A percentile compares a stretch with the other conserved stretches of the same genome.
Conservation (phyloP, 2,329 filamentous ascomycete species). For the Curvularia spicifera region DNA sequence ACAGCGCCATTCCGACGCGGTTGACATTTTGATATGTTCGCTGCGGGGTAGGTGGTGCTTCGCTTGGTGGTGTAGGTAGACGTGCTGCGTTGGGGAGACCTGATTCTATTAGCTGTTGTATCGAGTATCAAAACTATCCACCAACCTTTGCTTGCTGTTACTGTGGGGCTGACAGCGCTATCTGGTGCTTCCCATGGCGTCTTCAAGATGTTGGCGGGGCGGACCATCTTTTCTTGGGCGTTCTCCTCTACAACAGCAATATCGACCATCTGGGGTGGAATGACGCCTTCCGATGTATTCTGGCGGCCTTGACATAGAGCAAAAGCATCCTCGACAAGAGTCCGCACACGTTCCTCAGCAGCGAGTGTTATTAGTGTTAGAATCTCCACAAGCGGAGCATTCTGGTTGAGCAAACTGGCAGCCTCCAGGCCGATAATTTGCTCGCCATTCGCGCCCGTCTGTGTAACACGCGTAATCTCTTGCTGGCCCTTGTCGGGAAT, state of each 20-base stretch:
- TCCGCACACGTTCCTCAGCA: conserved; percentile 77
- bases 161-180: conserved; percentile 61
- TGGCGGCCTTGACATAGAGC: conserved; percentile 74
- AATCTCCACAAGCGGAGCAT: conserved; percentile 79
- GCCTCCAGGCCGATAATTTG: conserved; percentile 62
- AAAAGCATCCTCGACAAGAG: conserved; percentile 78
- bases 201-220: conserved; percentile 47
- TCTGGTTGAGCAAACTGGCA: conserved; percentile 70
- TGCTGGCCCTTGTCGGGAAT: conserved; percentile 42
- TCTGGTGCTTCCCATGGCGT: conserved; percentile 54
- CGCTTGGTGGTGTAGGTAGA: conserved; percentile 56
- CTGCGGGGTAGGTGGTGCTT: conserved; percentile 56
- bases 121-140: neutral
- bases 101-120: conserved; percentile 21
- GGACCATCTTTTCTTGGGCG: conserved; percentile 47
- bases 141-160: conserved; percentile 51
- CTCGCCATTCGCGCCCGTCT: conserved; percentile 65
- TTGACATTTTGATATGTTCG: conserved; percentile 62
- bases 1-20: conserved; percentile 61
- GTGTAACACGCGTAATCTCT: conserved; percentile 48
- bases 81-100: conserved; percentile 49
- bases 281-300: conserved; percentile 76
- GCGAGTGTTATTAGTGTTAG: conserved; percentile 82
- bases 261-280: conserved; percentile 77
- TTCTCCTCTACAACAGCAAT: conserved; percentile 65